Evolutionary conservation across 176 grass and related monocot species (phyloP), one percentile per base, ranked within the genome.

Genomic region (Carex littledalei): DNA sequence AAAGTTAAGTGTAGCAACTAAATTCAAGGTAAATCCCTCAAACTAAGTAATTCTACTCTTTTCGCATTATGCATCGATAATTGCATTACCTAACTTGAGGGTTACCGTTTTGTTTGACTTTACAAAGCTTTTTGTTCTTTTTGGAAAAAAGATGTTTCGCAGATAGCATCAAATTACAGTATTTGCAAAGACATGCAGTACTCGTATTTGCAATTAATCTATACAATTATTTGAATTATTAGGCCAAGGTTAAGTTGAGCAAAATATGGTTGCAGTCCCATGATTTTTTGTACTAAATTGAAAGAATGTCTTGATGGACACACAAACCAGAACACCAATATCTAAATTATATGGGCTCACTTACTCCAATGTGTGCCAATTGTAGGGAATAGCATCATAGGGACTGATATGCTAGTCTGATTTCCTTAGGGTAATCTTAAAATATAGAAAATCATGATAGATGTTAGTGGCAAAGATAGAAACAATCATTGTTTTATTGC

Each of bases 1-100:
- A 80, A 95, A 93, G 84, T 87, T 89, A 84, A 99, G 93, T 89
- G 91, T 99, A 61, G 91, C 96, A 45, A 95, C 91, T 86, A 99
- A 99, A 80, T 99, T 99, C 80, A 99, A 99, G 96, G 96, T 95
- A 90, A 31, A 43, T 74, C 50, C 74, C 50, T 78, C 24, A 78
- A 56, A 56, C 24, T 34, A 56, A 9, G 6, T 13, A 77, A 13
- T 78, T 57, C 5, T 57, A 34, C 52, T 34, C 20, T 75, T 29
- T 6, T 56, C 13, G 6, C 4, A 6, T 55, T 55, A 55, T 77
- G 73, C 24, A 77, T 32, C 14, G 0, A 31, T 14, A 52, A 57
- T 32, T 56, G 15, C 47, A 76, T 22, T 11, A 24, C 43, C 45
- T 72, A 29, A 65, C 62, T 65, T 39, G 12, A 76, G 21, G 49